A percentile compares a stretch with the other conserved stretches of the same genome.
phyloP scores from a whole-genome alignment of 768 basidiomycete species.

The Boletus tomentosulus region DNA sequence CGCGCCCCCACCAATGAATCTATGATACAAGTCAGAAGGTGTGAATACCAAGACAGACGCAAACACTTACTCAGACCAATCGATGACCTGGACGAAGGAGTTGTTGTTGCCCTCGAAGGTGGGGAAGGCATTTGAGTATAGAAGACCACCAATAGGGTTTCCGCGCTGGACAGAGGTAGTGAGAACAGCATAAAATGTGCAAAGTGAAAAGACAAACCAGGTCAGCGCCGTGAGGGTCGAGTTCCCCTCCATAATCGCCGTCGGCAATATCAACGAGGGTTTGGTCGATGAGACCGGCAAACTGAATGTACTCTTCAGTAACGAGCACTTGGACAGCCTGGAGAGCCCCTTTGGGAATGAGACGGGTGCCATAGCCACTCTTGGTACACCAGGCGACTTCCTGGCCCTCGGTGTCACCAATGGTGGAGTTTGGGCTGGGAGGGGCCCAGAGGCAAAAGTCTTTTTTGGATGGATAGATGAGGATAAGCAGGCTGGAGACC shows the following conservation, averaged over 20 bases:
- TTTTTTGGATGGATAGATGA: constrained; percentile 33
- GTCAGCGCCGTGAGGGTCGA: constrained; percentile 76
- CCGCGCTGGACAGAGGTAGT: constrained; percentile 46
- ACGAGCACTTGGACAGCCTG: constrained; percentile 60
- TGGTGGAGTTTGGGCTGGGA: constrained; percentile 41
- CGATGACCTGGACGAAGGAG: constrained; percentile 48
- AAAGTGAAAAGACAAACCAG: constrained; percentile 30
- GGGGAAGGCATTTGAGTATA: constrained; percentile 60
- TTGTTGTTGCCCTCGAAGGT: constrained; percentile 34
- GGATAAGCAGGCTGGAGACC: background rate
- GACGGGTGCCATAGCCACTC: constrained; percentile 59
- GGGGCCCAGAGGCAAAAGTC: constrained; percentile 75
- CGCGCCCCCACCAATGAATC: constrained; percentile 58
- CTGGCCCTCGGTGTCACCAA: constrained; percentile 62
- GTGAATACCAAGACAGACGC: background rate
- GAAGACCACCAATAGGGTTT: constrained; percentile 73
- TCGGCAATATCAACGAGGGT: constrained; percentile 45
- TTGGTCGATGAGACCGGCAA: constrained; percentile 67
- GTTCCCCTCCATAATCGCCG: constrained; percentile 69
- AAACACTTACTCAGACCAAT: constrained; percentile 59
- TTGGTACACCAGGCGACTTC: constrained; percentile 76
- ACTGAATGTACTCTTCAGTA: constrained; percentile 54
- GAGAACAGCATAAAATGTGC: constrained; percentile 11
- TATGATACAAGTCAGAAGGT: constrained; percentile 17
- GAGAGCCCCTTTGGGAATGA: constrained; percentile 63